phyloP scores from a whole-genome alignment of 129 eudicot species.

The Heracleum sosnowskyi region DNA sequence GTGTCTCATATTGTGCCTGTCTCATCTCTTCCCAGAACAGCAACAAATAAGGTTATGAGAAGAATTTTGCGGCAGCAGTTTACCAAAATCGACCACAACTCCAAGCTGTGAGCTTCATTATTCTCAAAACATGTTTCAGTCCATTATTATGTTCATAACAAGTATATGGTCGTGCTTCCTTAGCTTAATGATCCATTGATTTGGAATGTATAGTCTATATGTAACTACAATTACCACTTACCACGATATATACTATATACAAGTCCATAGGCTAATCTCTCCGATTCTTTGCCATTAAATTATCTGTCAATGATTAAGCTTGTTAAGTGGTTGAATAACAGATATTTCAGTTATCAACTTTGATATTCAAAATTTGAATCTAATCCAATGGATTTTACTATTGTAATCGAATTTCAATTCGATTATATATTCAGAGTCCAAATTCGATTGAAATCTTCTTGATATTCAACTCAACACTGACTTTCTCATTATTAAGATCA shows the following conservation, averaged over 20 bases:
- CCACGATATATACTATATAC: neutral
- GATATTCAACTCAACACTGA: neutral
- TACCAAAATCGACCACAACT: conserved; percentile 29
- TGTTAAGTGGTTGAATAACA: neutral
- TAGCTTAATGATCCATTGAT: neutral
- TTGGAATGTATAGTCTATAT: neutral
- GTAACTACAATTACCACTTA: neutral
- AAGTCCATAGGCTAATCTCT: neutral
- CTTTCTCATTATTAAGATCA: neutral
- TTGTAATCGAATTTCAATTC: conserved; percentile 1
- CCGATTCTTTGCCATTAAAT: neutral
- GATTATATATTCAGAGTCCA: neutral
- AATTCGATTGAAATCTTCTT: neutral
- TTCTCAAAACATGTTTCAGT: neutral
- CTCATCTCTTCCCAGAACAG: conserved; percentile 86
- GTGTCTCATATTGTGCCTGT: conserved; percentile 50
- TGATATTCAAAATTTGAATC: neutral
- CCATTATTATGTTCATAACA: neutral
- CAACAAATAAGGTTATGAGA: conserved; percentile 94
- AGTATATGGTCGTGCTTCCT: neutral
- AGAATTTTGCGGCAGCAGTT: conserved; percentile 75
- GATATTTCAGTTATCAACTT: neutral
- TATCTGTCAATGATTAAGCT: neutral
- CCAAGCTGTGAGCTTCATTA: conserved; percentile 43
- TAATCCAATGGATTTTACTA: neutral